Evolutionary conservation across 768 basidiomycete species (phyloP).

Genomic region (Austroboletus eburneus): DNA sequence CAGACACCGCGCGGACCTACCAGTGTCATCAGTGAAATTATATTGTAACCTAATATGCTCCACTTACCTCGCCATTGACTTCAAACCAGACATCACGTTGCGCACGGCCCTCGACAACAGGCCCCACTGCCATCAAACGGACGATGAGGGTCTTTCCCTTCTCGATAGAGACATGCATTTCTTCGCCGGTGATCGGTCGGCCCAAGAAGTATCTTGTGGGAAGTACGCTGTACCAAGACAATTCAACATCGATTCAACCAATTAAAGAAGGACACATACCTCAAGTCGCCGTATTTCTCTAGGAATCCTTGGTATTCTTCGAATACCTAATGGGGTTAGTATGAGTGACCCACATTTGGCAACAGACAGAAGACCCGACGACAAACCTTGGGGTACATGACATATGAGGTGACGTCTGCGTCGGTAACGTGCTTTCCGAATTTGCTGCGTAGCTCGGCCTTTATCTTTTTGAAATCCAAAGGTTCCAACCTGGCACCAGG

Average conservation of each 20-base stretch:
- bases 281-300: constrained; percentile 92
- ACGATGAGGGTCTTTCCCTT: constrained; percentile 96
- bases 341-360: constrained; percentile 5
- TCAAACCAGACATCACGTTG: constrained; percentile 98
- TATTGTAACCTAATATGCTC: constrained; percentile 4
- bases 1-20: constrained; percentile 89
- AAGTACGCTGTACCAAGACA: constrained; percentile 59
- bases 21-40: constrained; percentile 15
- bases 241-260: constrained; percentile 7
- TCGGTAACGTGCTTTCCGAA: constrained; percentile 95
- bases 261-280: constrained; percentile 43
- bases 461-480: constrained; percentile 94
- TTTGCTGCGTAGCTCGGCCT: constrained; percentile 85
- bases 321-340: constrained; percentile 62
- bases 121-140: constrained; percentile 91
- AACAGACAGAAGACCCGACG: constrained; percentile 2
- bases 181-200: constrained; percentile 87
- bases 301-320: constrained; percentile 96
- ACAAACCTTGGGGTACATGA: constrained; percentile 95
- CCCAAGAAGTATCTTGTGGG: constrained; percentile 98
- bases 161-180: constrained; percentile 95
- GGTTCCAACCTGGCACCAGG: constrained; percentile 87
- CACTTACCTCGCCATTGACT: constrained; percentile 85
- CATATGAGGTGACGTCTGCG: constrained; percentile 89
- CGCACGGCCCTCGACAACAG: constrained; percentile 86